Conservation (phyloP, 345 rosid genomes). For the Linum lewisii region DNA sequence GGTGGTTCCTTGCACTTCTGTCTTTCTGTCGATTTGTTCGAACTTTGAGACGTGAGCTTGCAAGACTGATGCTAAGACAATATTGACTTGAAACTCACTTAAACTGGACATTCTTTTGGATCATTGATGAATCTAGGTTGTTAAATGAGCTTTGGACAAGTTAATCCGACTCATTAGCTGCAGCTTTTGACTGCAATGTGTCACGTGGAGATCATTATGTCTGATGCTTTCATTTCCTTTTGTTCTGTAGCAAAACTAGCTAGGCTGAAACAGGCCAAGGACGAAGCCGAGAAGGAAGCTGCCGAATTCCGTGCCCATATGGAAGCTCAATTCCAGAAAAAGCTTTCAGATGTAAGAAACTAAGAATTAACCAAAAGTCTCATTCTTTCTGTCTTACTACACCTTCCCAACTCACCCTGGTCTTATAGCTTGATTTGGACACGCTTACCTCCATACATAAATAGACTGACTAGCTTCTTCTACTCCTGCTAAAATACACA, state of each 20-base stretch:
- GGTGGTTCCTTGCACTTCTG: not conserved
- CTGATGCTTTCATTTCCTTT: not conserved
- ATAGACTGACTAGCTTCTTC: slow-evolving; percentile 2
- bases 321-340: slow-evolving; percentile 78
- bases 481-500: slow-evolving; percentile 20
- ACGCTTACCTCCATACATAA: too few species aligned
- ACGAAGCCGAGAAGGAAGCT: slow-evolving; percentile 83
- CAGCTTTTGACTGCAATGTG: too few species aligned
- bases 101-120: not conserved
- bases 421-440: too few species aligned
- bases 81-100: not conserved
- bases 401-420: too few species aligned
- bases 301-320: slow-evolving; percentile 62
- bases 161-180: not conserved
- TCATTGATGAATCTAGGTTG: not conserved
- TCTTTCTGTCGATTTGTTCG: not conserved
- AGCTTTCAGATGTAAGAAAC: slow-evolving; percentile 58
- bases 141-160: not conserved
- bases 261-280: slow-evolving; percentile 86
- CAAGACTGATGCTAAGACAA: not conserved
- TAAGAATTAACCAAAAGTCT: not conserved
- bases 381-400: not conserved
- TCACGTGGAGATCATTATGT: not conserved
- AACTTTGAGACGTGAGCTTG: not conserved
- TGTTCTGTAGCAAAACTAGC: slow-evolving; percentile 53